Conservation (phyloP, 2,329 filamentous ascomycete species). For the Simplicillium aogashimaense region DNA sequence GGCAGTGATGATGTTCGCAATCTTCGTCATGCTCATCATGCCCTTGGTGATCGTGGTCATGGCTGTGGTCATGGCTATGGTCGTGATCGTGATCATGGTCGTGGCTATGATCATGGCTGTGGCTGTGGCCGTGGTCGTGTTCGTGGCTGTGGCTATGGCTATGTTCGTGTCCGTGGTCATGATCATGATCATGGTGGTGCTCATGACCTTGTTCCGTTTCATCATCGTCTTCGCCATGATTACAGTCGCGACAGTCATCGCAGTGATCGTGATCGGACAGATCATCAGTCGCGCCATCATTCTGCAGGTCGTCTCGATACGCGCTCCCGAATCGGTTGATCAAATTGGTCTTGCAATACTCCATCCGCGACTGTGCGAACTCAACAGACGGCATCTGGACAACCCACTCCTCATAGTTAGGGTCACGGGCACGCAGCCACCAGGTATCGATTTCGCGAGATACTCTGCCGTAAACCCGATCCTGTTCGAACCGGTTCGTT, state of each 20-base stretch:
- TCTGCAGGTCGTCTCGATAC: slow-evolving; percentile 29
- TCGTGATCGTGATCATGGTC: slow-evolving; percentile 19
- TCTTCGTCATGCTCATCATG: slow-evolving; percentile 15
- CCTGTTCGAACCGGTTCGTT: slow-evolving; percentile 47
- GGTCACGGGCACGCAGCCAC: slow-evolving; percentile 52
- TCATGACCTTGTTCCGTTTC: slow-evolving; percentile 36
- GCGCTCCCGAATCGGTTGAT: slow-evolving; percentile 43
- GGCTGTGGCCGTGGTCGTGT: slow-evolving; percentile 10
- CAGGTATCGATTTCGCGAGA: slow-evolving; percentile 56
- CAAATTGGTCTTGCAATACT: slow-evolving; percentile 49
- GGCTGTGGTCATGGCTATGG: slow-evolving; percentile 14
- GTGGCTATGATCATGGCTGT: slow-evolving; percentile 17
- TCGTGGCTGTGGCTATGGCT: slow-evolving; percentile 7
- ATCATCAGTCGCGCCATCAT: slow-evolving; percentile 26
- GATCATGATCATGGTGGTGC: slow-evolving; percentile 15
- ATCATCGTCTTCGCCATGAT: slow-evolving; percentile 25
- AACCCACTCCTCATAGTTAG: slow-evolving; percentile 49
- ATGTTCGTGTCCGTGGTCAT: slow-evolving; percentile 5
- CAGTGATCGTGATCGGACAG: slow-evolving; percentile 24
- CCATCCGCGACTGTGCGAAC: slow-evolving; percentile 45
- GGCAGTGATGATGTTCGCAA: slow-evolving; percentile 14
- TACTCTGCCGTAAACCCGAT: slow-evolving; percentile 48
- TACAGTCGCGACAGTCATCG: slow-evolving; percentile 8
- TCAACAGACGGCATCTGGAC: slow-evolving; percentile 51
- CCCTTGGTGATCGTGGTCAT: slow-evolving; percentile 18